A percentile compares a stretch with the other conserved stretches of the same genome.
Conservation (phyloP, 352 stramenopile genomes). For the Peronosclerospora sorghi region DNA sequence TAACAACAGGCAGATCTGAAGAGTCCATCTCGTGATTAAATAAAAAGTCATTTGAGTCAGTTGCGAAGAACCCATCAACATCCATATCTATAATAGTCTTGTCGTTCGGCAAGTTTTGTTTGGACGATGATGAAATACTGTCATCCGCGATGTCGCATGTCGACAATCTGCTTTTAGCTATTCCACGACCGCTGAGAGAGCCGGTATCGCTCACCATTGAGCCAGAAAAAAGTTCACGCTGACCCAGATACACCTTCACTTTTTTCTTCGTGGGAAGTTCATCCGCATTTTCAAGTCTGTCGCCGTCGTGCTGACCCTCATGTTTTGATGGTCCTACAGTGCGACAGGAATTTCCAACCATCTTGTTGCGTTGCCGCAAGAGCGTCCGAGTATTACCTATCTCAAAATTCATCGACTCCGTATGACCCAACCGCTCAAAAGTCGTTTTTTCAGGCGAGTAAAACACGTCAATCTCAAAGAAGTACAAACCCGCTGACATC, state of each 20-base stretch:
- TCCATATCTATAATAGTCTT: slow-evolving; percentile 22
- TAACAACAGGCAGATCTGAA: slow-evolving; percentile 19
- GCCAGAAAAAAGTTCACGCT: slow-evolving; percentile 28
- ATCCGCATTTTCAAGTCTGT: slow-evolving; percentile 34
- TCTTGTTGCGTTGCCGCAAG: slow-evolving; percentile 73
- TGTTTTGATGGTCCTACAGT: slow-evolving; percentile 22
- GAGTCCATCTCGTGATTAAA: slow-evolving; percentile 28
- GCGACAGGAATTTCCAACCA: slow-evolving; percentile 32
- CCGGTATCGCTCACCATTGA: slow-evolving; percentile 28
- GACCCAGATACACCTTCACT: slow-evolving; percentile 35
- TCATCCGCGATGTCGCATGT: slow-evolving; percentile 26
- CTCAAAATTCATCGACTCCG: slow-evolving; percentile 73
- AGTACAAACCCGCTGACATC: slow-evolving; percentile 55
- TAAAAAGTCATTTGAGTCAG: slow-evolving; percentile 45
- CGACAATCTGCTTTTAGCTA: slow-evolving; percentile 5
- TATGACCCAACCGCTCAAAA: slow-evolving; percentile 55
- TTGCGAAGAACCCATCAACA: slow-evolving; percentile 31
- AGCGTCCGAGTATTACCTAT: slow-evolving; percentile 80
- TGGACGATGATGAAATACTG: slow-evolving; percentile 24
- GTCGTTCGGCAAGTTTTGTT: slow-evolving; percentile 16
- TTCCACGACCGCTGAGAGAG: slow-evolving; percentile 5
- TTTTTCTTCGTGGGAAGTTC: slow-evolving; percentile 77
- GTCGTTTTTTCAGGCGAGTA: slow-evolving; percentile 42
- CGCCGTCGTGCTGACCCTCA: slow-evolving; percentile 23
- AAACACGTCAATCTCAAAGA: slow-evolving; percentile 82